Evolutionary conservation across 2,329 filamentous ascomycete genomes (phyloP), one percentile per base, ranked within the genome.

Genomic region (Xenoacremonium recifei): DNA sequence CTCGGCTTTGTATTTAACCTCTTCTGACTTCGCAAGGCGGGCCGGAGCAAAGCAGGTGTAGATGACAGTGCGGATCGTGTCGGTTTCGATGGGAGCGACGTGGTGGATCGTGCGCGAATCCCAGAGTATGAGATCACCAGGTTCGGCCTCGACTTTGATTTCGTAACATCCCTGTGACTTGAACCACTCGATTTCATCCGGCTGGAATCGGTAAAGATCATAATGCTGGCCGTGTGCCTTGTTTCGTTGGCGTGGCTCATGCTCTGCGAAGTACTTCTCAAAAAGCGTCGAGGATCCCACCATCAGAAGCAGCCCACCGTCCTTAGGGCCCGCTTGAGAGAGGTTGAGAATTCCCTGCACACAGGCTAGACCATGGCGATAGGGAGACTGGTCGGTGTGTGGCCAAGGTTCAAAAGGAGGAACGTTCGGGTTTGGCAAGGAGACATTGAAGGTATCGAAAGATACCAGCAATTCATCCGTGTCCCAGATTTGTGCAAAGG

Each of bases 111-210:
- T 48, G 9, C 48, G 45, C 16, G 45, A 54, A 42, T 67, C 65
- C 58, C 65, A 68, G 4, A 66, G 45, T 11, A 67, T 51, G 12
- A 67, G 42, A 31, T 67, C 64, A 2, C 64, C 63, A 0, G 63
- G 63, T 18, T 62, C 62, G 13, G 61, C 62, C 31, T 53, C 45
- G 11, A 67, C 48, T 44, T 65, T 58, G 37, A 44, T 20, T 41
- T 40, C 43, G 21, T 45, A 20, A 40, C 36, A 42, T 6, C 51
- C 54, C 11, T 36, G 33, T 4, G 40, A 44, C n/a, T 20, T 20
- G 3, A 56, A 32, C 51, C 51, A 57, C 25, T 39, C 20, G 32
- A 56, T 38, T 19, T 49, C 44, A 17, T 42, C 35, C 3, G 44
- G 35, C 5, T 37, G 43, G 35, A 48, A 54, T 2, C 34, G 35